Evolutionary conservation across 2,329 filamentous ascomycete genomes (phyloP).

Genomic region (Aspergillus sp.): DNA sequence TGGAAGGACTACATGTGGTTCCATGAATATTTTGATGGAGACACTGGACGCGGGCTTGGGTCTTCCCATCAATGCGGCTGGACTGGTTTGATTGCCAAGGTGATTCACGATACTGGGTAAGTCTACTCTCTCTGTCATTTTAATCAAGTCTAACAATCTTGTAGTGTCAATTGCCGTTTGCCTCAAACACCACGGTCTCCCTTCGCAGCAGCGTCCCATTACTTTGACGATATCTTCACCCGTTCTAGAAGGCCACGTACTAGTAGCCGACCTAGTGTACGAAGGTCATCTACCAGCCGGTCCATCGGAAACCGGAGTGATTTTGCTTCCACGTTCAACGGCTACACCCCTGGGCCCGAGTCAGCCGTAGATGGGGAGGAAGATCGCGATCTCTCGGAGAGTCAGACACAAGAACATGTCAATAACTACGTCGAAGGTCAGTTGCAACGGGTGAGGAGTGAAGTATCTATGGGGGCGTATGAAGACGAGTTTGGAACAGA

Average conservation of each 20-base stretch:
- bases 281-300: constrained; percentile 74
- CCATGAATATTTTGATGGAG: constrained; percentile 95
- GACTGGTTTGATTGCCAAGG: constrained; percentile 91
- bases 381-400: constrained; percentile 25
- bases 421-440: constrained; percentile 79
- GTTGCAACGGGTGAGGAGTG: constrained; percentile 65
- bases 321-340: constrained; percentile 51
- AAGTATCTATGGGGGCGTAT: constrained; percentile 47
- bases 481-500: constrained; percentile 61
- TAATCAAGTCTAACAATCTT: neutral
- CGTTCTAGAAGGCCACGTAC: constrained; percentile 43
- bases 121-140: constrained; percentile 24
- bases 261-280: constrained; percentile 52
- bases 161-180: constrained; percentile 78
- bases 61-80: constrained; percentile 94
- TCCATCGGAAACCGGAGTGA: constrained; percentile 83
- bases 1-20: constrained; percentile 96
- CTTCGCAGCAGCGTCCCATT: constrained; percentile 76
- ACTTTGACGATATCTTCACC: constrained; percentile 87
- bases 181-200: constrained; percentile 91
- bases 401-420: constrained; percentile 61
- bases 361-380: constrained; percentile 32
- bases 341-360: constrained; percentile 23
- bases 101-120: constrained; percentile 97
- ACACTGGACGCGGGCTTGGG: constrained; percentile 81